Base-by-base conservation (phyloP, 352 stramenopile species). In the Thraustotheca clavata region DNA sequence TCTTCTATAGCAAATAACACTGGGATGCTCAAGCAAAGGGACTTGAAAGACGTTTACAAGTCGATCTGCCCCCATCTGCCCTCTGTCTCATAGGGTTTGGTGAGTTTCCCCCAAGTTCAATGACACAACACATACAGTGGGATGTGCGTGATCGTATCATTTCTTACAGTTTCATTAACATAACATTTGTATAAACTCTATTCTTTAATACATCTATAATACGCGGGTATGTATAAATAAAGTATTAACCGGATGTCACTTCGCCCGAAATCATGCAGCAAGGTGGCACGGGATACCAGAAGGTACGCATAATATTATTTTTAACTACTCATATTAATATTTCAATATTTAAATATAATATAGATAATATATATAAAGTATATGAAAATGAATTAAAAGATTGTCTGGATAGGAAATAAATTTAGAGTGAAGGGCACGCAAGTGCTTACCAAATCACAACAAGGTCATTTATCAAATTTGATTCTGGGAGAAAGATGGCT, bases 41-140 rank as follows among this genome's bases (percentile, higher is more conserved):
- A n/a, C n/a, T n/a, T n/a, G n/a, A n/a, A n/a, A n/a, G n/a, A n/a
- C n/a, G n/a, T n/a, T n/a, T n/a, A n/a, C n/a, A n/a, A n/a, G n/a
- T n/a, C n/a, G 43, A 52, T 52, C 43, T 24, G 43, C 43, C 31
- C 31, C 43, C 43, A 52, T 52, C 43, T 52, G 43, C 43, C 43
- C 34, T 52, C 43, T 52, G 43, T 52, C 43, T 52, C 43, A 52
- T 52, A 52, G 43, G 43, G 43, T 31, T 52, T 31, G 43, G 43
- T 24, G 43, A 26, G 6, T 52, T 52, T 52, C 43, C 43, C n/a
- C 43, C 43, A 52, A 52, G 43, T 52, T 52, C 43, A 52, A 52
- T 24, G 43, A 3, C 43, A 52, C 43, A 24, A 1, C n/a, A 11
- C 24, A 14, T 11, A 52, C 9, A 52, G 43, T 52, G 43, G 43